A percentile compares a stretch with the other conserved stretches of the same genome.
Evolutionary conservation across 1,284 basidiomycete species (phyloP).

Genomic region (Ceratobasidium papillatum): DNA sequence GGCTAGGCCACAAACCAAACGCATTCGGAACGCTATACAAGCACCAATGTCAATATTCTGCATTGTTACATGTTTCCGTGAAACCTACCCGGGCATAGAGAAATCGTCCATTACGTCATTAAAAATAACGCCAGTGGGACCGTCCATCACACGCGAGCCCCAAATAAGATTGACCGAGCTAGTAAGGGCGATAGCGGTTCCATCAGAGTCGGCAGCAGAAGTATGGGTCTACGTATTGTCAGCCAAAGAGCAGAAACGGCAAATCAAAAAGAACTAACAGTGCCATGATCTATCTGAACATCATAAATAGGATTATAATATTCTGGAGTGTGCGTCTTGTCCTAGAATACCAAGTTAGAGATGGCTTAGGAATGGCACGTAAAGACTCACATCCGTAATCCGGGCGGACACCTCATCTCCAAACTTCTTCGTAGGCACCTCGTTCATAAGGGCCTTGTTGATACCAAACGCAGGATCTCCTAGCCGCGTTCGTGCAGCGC

Average conservation of each 20-base stretch:
- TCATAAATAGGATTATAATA: slow-evolving; percentile 90
- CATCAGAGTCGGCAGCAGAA: slow-evolving; percentile 80
- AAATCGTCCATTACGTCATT: slow-evolving; percentile 75
- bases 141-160: slow-evolving; percentile 56
- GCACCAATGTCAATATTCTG: background rate
- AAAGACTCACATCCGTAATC: slow-evolving; percentile 76
- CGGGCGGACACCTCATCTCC: slow-evolving; percentile 68
- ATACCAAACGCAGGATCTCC: slow-evolving; percentile 77
- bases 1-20: slow-evolving; percentile 86
- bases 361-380: background rate
- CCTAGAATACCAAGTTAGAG: slow-evolving; percentile 56
- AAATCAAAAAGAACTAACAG: slow-evolving; percentile 60
- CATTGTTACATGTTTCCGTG: slow-evolving; percentile 75
- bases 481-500: slow-evolving; percentile 74
- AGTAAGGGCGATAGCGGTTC: slow-evolving; percentile 86
- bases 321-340: slow-evolving; percentile 76
- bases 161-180: slow-evolving; percentile 81
- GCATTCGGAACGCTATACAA: slow-evolving; percentile 70
- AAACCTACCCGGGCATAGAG: slow-evolving; percentile 33
- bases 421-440: slow-evolving; percentile 77
- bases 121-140: slow-evolving; percentile 73
- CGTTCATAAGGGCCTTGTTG: slow-evolving; percentile 63
- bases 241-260: slow-evolving; percentile 18
- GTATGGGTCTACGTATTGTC: slow-evolving; percentile 71
- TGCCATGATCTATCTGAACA: slow-evolving; percentile 82